Conservation (phyloP, 2,329 filamentous ascomycete genomes). For the Thelonectria discophora region DNA sequence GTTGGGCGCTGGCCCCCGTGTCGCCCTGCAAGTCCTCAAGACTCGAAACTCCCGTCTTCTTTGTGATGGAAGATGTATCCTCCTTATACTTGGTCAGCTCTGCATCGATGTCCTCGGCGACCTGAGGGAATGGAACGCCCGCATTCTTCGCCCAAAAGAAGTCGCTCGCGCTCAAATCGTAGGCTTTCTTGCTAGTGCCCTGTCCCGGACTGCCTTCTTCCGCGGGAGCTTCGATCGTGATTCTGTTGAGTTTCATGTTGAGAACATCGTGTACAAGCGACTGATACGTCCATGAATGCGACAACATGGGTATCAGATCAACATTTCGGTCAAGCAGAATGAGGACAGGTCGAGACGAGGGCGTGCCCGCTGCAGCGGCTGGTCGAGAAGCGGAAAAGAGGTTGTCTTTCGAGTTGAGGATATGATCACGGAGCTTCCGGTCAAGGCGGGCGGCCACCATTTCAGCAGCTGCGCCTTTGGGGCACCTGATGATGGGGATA, state of each 20-base stretch:
- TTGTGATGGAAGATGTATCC: slow-evolving; percentile 92
- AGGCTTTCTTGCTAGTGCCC: slow-evolving; percentile 83
- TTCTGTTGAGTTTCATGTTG: slow-evolving; percentile 79
- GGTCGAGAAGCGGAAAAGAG: slow-evolving; percentile 81
- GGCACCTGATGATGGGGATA: slow-evolving; percentile 94
- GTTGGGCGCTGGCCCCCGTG: slow-evolving; percentile 86
- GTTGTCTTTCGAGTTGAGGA: slow-evolving; percentile 97
- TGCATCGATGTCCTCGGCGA: slow-evolving; percentile 94
- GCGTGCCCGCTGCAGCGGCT: slow-evolving; percentile 63
- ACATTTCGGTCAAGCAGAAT: slow-evolving; percentile 95
- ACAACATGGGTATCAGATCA: slow-evolving; percentile 97
- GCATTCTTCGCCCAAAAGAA: slow-evolving; percentile 98
- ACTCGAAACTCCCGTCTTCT: slow-evolving; percentile 91
- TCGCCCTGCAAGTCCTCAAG: slow-evolving; percentile 94
- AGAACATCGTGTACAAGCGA: slow-evolving; percentile 77
- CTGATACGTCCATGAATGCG: slow-evolving; percentile 86
- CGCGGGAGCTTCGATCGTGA: slow-evolving; percentile 85
- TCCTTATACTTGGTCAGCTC: slow-evolving; percentile 96
- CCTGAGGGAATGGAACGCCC: slow-evolving; percentile 88
- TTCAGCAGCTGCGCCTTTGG: slow-evolving; percentile 91
- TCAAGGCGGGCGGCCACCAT: slow-evolving; percentile 95
- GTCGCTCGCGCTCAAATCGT: slow-evolving; percentile 88
- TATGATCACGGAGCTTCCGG: slow-evolving; percentile 93
- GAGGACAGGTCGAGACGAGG: slow-evolving; percentile 83
- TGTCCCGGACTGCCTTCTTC: slow-evolving; percentile 81